Evolutionary conservation across 2,329 filamentous ascomycete species (phyloP).

Genomic region (Penicillium sp.): DNA sequence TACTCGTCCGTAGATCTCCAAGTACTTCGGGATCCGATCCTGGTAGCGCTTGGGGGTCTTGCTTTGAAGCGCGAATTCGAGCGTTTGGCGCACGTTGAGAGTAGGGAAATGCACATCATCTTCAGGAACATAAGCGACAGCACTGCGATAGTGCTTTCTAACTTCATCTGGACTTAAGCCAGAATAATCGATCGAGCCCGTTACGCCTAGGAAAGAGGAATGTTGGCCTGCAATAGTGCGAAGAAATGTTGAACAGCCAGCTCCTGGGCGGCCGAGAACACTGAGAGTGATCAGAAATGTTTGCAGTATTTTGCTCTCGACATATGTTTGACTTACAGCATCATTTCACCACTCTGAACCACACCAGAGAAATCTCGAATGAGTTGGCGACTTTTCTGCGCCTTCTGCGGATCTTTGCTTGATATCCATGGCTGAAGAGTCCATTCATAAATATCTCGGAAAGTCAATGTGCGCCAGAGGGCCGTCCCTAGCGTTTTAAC

Average conservation of each 20-base stretch:
- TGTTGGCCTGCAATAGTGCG: conserved; percentile 71
- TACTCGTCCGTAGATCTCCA: conserved; percentile 69
- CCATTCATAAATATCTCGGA: conserved; percentile 66
- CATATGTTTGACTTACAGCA: conserved; percentile 50
- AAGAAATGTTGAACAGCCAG: conserved; percentile 73
- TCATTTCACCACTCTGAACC: conserved; percentile 68
- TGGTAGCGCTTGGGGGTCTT: conserved; percentile 68
- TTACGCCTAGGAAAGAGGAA: conserved; percentile 64
- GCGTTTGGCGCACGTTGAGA: conserved; percentile 72
- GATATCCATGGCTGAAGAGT: conserved; percentile 54
- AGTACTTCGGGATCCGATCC: conserved; percentile 64
- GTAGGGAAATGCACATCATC: conserved; percentile 72
- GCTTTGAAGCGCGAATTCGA: conserved; percentile 70
- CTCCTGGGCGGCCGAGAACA: conserved; percentile 68
- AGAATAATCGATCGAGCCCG: conserved; percentile 70
- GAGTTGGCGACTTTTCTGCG: conserved; percentile 54
- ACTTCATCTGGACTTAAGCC: conserved; percentile 67
- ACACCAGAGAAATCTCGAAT: conserved; percentile 68
- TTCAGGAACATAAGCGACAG: conserved; percentile 73
- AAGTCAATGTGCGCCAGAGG: conserved; percentile 73
- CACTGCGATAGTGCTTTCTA: conserved; percentile 66
- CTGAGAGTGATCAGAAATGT: conserved; percentile 16
- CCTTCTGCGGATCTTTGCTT: conserved; percentile 49
- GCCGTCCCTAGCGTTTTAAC: conserved; percentile 71
- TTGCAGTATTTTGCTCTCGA: neutral